Evolutionary conservation across 2,329 filamentous ascomycete genomes (phyloP).

Genomic region (Pseudodiploospora longispora): DNA sequence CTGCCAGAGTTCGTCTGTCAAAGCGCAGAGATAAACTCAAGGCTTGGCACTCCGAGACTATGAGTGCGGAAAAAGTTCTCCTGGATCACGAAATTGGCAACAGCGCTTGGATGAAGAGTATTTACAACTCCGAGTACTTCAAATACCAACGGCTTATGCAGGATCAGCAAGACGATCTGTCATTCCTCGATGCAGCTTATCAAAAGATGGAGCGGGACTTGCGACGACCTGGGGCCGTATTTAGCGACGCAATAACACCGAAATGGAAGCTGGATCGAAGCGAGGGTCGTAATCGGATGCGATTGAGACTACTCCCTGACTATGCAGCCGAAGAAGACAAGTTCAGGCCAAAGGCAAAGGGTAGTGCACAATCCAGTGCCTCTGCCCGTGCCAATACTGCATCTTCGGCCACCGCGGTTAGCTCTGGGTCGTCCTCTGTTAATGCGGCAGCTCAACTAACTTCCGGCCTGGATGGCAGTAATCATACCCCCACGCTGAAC

Average conservation of each 20-base stretch:
- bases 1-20: slow-evolving; percentile 57
- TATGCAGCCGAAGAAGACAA: slow-evolving; percentile 58
- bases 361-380: slow-evolving; percentile 33
- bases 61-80: slow-evolving; percentile 61
- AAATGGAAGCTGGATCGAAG: slow-evolving; percentile 96
- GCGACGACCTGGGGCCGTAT: slow-evolving; percentile 70
- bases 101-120: slow-evolving; percentile 89
- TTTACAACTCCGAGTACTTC: slow-evolving; percentile 83
- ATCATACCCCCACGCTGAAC: slow-evolving; percentile 12
- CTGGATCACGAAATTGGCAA: slow-evolving; percentile 81
- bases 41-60: slow-evolving; percentile 66
- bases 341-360: slow-evolving; percentile 77
- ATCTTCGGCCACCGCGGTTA: slow-evolving; percentile 12
- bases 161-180: slow-evolving; percentile 85
- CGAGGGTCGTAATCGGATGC: slow-evolving; percentile 91
- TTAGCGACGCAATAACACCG: slow-evolving; percentile 53
- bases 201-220: slow-evolving; percentile 72
- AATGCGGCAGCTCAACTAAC: slow-evolving; percentile 15
- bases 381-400: slow-evolving; percentile 26
- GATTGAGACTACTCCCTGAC: slow-evolving; percentile 78
- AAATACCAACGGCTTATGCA: slow-evolving; percentile 85
- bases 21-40: slow-evolving; percentile 78
- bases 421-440: not conserved
- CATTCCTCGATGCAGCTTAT: slow-evolving; percentile 68
- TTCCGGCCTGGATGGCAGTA: slow-evolving; percentile 13